Base-by-base conservation (phyloP, 2,329 filamentous ascomycete species). In the Alternaria dauci region DNA sequence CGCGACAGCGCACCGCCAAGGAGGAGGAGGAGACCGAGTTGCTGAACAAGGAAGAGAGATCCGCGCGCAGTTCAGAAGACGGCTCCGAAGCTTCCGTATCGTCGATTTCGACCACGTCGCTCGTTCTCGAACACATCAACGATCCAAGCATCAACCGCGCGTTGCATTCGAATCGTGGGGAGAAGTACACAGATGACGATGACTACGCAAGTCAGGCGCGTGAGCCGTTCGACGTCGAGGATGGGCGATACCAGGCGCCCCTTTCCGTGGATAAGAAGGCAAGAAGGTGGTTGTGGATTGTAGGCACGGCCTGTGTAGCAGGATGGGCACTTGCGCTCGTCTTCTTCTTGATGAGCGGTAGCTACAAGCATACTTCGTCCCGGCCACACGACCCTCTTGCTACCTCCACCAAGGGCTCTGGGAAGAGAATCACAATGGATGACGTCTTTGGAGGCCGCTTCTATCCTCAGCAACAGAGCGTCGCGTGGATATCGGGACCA, bases 41-140 rank as follows among this genome's bases (percentile, higher is more conserved):
- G 59, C 76, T 84, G 23, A 80, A 77, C 28, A 71, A 72, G 48
- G 67, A 77, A 38, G 71, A 78, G 55, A 61, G 63, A 50, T 61
- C 71, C 39, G 57, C 71, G 56, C 74, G 71, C 60, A 59, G 64
- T 59, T 78, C 77, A 59, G 72, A 77, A 62, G 77, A 77, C 63
- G 71, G 71, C 46, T 76, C 68, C 6, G 73, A 75, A 54, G 85
- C 85, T 63, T 92, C 91, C 4, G 78, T 87, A 46, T 92, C 90
- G n/a, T 90, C 90, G 41, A 89, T 88, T n/a, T 95, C 92, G 34
- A 94, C 92, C 11, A 93, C 90, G 4, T 94, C 92, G 70, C 84
- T 95, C 14, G 87, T 95, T 55, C 91, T 95, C 74, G 91, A 95
- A 67, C 88, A 90, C 64, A 85, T 94, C 67, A 85, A 87, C 70